Evolutionary conservation across 352 stramenopile genomes (phyloP), one percentile per base, ranked within the genome.

Genomic region (Phytopythium boreale): DNA sequence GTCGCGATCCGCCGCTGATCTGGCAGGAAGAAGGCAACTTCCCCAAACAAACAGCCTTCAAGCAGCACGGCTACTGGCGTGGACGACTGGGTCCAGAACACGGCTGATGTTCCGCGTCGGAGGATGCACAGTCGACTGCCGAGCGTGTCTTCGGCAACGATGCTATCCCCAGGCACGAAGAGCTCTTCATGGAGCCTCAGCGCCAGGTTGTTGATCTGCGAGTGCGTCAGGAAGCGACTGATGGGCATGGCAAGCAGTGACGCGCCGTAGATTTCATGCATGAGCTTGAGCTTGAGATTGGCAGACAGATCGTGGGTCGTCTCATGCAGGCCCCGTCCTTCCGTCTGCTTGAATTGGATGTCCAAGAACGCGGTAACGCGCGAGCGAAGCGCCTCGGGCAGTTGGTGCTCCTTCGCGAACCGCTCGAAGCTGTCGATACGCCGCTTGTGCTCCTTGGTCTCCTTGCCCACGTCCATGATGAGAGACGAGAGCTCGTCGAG

Each of bases 341-440:
- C 66, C 0, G 80, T 78, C 31, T 88, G 70, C 9, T 87, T 74
- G 31, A 80, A 81, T 47, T 93, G 80, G 0, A 77, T 63, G 5
- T 79, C 74, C 57, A 93, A 84, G 61, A 90, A 93, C 14, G 88
- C 69, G 3, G 64, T 72, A 0, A 88, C 81, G 14, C 86, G 82
- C 7, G 73, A 73, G 2, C 80, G 79, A 2, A 94, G 31, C 1
- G 65, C 62, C 14, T 76, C 78, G 0, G 79, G 61, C 2, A 94
- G 55, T 0, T 75, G 66, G 20, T 93, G 75, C 22, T 87, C 71
- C 60, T 90, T 87, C 8, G 83, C 84, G 55, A 89, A 94, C 1
- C 76, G 56, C 44, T 92, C 84, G n/a, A 93, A 94, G 59, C 74
- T 88, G 20, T 90, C 79, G 15, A 92, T 79, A 0, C 79, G 80